Evolutionary conservation across 495 filamentous ascomycete genomes (phyloP), one percentile per base, ranked within the genome.

Genomic region (Daldinia childiae): DNA sequence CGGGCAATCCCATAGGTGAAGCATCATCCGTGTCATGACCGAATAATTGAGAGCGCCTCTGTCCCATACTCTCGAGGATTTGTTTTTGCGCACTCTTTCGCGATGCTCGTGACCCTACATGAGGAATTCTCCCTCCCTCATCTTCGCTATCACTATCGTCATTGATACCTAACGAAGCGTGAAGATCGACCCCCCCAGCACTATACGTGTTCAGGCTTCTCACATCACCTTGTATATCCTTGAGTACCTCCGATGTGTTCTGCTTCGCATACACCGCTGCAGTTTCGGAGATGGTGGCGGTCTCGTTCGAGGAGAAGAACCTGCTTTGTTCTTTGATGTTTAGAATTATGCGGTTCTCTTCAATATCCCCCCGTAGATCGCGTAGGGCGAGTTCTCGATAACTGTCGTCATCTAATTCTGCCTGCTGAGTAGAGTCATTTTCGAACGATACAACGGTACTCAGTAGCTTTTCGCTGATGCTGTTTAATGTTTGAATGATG

Each of bases 391-490:
- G 83, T 72, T 91, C 80, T 67, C 89, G 84, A 73, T 90, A 94
- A 3, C 91, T 89, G 62, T 88, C 89, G 71, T 93, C 91, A 69
- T 96, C 92, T 69, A 91, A 81, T 11, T 89, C 92, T 61, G 87
- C 86, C 2, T 86, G 64, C 21, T 45, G 73, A 80, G 86, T 68
- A 12, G 88, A 84, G 63, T 92, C 88, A 21, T 84, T 79, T 74
- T 97, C 95, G 5, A 90, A 87, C 0, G 93, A 91, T 5, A 90
- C 86, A 17, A 96, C 92, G 63, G 93, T 90, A 32, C 90, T 91
- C 83, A 99, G 90, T 70, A 99, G 90, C 76, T 95, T 98, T 73
- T 93, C 91, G 73, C 91, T 95, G 60, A 97, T 82, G 59, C 83
- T 90, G 77, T 99, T 99, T 54, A 98, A 81, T 0, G 91, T 92